A percentile compares a stretch with the other conserved stretches of the same genome.
These are phyloP conservation scores for Tetrapisispora namnaoensis DNA, from an alignment of 805 yeast genomes.

Conservation along the genomic window DNA sequence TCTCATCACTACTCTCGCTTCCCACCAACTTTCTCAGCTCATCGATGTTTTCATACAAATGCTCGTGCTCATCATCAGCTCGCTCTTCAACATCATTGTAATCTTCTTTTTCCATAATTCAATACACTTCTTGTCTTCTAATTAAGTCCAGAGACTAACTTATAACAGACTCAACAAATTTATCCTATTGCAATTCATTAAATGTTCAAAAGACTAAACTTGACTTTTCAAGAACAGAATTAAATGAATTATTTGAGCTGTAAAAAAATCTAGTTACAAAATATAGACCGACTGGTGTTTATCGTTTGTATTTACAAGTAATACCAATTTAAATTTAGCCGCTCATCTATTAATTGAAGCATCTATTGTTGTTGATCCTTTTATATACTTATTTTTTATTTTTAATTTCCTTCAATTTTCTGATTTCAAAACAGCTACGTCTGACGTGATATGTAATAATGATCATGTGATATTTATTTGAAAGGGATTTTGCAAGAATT, in stretches of 20 bases:
- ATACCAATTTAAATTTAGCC: neutral
- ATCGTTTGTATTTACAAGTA: too few species aligned
- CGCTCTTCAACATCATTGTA: neutral
- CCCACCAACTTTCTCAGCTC: conserved; percentile 21
- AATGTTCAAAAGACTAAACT: too few species aligned
- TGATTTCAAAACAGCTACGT: too few species aligned
- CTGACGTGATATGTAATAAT: too few species aligned
- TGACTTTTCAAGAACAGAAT: too few species aligned
- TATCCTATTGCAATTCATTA: neutral
- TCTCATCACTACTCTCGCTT: conserved; percentile 3
- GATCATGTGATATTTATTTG: too few species aligned
- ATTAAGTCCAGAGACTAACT: neutral
- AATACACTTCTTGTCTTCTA: neutral
- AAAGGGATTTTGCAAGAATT: too few species aligned
- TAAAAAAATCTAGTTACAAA: too few species aligned
- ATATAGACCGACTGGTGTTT: too few species aligned
- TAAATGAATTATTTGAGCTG: too few species aligned
- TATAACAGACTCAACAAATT: neutral
- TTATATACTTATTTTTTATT: neutral
- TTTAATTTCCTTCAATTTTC: too few species aligned
- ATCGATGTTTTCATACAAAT: conserved; percentile 27
- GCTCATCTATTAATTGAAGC: neutral
- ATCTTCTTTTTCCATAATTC: neutral
- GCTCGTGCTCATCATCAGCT: conserved; percentile 18
- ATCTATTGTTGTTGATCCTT: neutral